phyloP scores from a whole-genome alignment of 495 filamentous ascomycete species.

The Schizothecium vesticola region DNA sequence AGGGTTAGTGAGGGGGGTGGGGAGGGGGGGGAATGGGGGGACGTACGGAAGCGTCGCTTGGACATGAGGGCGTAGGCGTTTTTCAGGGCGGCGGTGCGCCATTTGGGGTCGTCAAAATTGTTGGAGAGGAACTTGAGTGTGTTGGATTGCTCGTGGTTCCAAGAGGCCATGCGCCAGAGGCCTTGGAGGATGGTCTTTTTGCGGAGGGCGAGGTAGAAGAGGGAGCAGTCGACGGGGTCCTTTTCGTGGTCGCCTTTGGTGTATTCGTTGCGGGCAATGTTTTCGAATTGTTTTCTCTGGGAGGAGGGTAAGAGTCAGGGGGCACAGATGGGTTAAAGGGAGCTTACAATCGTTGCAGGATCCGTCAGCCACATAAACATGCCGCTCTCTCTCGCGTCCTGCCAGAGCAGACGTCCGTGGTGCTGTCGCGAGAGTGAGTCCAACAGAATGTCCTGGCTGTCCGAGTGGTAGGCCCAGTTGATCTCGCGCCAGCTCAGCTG shows the following conservation, averaged over 20 bases:
- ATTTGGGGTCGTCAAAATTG: constrained; percentile 78
- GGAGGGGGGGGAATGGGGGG: background rate
- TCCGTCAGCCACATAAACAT: constrained; percentile 95
- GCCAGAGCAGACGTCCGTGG: constrained; percentile 74
- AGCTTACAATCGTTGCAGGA: constrained; percentile 65
- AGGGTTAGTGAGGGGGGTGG: background rate
- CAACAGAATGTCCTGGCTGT: constrained; percentile 84
- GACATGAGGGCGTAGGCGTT: constrained; percentile 97
- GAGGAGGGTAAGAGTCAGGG: background rate
- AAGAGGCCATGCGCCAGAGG: constrained; percentile 91
- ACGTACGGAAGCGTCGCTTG: constrained; percentile 76
- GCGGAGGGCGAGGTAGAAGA: constrained; percentile 83
- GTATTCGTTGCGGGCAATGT: constrained; percentile 88
- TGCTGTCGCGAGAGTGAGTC: constrained; percentile 82
- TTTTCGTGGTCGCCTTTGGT: constrained; percentile 71
- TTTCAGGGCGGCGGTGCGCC: constrained; percentile 88
- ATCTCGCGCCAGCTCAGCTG: constrained; percentile 89
- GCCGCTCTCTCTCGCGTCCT: constrained; percentile 76
- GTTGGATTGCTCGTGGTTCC: constrained; percentile 77
- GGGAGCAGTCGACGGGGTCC: constrained; percentile 88
- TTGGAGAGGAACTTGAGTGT: constrained; percentile 76
- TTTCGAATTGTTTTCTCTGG: constrained; percentile 76
- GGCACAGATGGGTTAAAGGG: background rate
- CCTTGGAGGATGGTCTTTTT: constrained; percentile 92
- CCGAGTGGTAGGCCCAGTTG: constrained; percentile 88